Base-by-base conservation (phyloP, 1,284 basidiomycete genomes). In the Marasmius oreades region DNA sequence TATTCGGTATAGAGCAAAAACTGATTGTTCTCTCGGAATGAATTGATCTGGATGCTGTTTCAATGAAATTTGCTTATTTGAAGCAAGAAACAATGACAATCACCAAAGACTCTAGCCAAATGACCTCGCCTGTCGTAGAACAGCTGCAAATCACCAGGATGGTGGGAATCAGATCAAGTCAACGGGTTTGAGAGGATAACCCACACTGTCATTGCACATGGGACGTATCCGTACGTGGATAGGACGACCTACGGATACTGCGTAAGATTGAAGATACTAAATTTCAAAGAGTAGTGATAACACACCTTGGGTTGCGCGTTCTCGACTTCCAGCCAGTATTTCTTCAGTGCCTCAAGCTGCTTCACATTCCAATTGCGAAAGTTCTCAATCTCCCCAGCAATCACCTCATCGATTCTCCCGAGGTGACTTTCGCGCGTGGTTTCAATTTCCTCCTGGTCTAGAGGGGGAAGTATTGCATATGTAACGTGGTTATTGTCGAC, bases 171-270 rank as follows among this genome's bases (percentile, higher is more conserved):
- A 14, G 8, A 39, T 8, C 7, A n/a, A n/a, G 10, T 14, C 20
- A 20, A 18, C 39, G 39, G 14, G 34, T 24, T 24, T 23, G 12
- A 43, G 54, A 12, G 51, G 26, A 26, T 55, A 55, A 22, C 50
- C 2, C 23, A 34, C 18, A 51, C 12, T 10, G 20, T 54, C 53
- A 54, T 54, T 33, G 53, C 53, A 23, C 53, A 54, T 14, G 53
- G 53, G 12, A 54, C 45, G 26, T 54, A 54, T 14, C 54, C 54
- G 33, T 55, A 55, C 16, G 54, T 39, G 6, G 54, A 50, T 22
- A 55, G 24, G 26, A 55, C 28, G 16, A 55, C 54, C 54, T 55
- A n/a, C n/a, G 24, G 1, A 23, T 14, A 20, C 7, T 12, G 37
- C 11, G 51, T 18, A 24, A 23, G 16, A n/a, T n/a, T n/a, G n/a